Evolutionary conservation across 1,139 yeast species (phyloP).

Genomic region (Sugiyamaella novakii): DNA sequence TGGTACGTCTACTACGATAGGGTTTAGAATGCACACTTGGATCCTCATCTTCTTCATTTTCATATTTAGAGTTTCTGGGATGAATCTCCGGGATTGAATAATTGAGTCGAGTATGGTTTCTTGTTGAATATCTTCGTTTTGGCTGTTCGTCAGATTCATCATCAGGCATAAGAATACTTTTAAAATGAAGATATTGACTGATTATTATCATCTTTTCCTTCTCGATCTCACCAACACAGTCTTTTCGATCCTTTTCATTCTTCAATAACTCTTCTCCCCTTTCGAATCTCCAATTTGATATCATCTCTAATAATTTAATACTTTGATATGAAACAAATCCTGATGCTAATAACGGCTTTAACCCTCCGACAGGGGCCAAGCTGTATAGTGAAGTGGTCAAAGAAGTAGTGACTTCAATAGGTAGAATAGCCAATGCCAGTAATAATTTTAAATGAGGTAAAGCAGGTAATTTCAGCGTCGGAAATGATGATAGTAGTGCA

Average conservation of each 20-base stretch:
- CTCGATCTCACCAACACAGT: neutral
- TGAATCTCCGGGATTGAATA: neutral
- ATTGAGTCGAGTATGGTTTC: slow-evolving; percentile 9
- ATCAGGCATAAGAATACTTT: slow-evolving; percentile 7
- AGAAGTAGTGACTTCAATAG: slow-evolving; percentile 2
- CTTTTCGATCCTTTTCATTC: neutral
- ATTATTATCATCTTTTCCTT: neutral
- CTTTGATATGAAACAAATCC: slow-evolving; percentile 6
- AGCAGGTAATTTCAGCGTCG: slow-evolving; percentile 15
- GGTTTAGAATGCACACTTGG: neutral
- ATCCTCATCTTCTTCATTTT: neutral
- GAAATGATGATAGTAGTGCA: slow-evolving; percentile 12
- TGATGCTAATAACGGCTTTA: neutral
- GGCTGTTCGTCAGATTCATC: neutral
- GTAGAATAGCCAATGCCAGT: slow-evolving; percentile 12
- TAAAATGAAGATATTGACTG: slow-evolving; percentile 9
- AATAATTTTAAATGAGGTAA: slow-evolving; percentile 13
- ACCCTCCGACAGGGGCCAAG: slow-evolving; percentile 9
- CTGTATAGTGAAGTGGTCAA: neutral
- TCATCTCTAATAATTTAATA: slow-evolving; percentile 1
- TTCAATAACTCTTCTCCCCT: neutral
- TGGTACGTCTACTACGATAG: neutral
- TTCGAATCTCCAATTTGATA: slow-evolving; percentile 6
- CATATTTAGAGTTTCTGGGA: neutral
- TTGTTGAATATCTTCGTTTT: neutral